Evolutionary conservation across 2,329 filamentous ascomycete species (phyloP).

Genomic region (Epichloe hybrida): DNA sequence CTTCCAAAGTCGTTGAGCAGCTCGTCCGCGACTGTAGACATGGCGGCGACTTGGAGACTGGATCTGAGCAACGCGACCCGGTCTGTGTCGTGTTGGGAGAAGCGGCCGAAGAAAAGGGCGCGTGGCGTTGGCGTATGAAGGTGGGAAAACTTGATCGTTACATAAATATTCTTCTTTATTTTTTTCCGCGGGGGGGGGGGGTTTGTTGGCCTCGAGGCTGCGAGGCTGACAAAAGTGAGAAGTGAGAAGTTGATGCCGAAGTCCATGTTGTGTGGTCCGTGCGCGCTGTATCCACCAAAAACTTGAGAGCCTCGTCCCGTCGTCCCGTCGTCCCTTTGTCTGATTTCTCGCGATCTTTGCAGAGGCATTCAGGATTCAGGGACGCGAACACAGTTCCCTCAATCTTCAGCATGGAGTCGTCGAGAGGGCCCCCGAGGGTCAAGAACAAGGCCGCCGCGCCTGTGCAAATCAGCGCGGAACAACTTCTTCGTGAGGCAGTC

Average conservation of each 20-base stretch:
- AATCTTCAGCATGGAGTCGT: constrained; percentile 59
- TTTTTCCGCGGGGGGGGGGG: too few relatives aligned
- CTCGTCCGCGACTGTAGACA: constrained; percentile 89
- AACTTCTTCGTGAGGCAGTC: constrained; percentile 91
- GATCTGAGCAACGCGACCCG: background rate
- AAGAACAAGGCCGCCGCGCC: constrained; percentile 97
- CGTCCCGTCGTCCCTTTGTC: constrained; percentile 9
- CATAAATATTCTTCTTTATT: too few relatives aligned
- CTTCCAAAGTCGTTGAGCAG: constrained; percentile 58
- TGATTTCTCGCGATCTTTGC: background rate
- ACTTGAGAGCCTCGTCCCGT: background rate
- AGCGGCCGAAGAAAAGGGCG: background rate
- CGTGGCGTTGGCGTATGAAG: background rate
- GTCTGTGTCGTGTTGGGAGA: background rate
- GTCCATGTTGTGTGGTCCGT: constrained; percentile 8
- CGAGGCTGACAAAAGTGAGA: constrained; percentile 13
- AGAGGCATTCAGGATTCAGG: background rate
- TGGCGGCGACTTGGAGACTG: constrained; percentile 22
- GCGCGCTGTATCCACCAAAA: constrained; percentile 3
- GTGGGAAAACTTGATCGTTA: background rate
- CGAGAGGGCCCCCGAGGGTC: constrained; percentile 89
- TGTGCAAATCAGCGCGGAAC: constrained; percentile 87
- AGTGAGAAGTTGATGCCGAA: constrained; percentile 12
- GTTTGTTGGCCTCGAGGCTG: constrained; percentile 8
- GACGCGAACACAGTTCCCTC: background rate